Evolutionary conservation across 176 grass and related monocot genomes (phyloP).

Genomic region (Calamus simplicifolius): DNA sequence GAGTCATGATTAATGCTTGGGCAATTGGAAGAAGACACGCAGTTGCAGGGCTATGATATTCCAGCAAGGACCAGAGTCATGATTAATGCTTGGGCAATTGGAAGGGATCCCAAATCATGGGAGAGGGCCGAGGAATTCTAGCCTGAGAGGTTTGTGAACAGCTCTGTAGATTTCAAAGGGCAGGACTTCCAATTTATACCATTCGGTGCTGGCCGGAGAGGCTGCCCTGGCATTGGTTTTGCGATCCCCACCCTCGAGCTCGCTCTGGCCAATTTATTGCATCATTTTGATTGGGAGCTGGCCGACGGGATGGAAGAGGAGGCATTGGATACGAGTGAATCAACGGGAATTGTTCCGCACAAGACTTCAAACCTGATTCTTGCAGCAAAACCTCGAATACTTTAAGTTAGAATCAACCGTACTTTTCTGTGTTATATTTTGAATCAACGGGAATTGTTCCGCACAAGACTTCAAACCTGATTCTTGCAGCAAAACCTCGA

Average conservation of each 20-base stretch:
- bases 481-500: constrained; percentile 18
- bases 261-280: constrained; percentile 31
- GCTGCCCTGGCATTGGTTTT: constrained; percentile 9
- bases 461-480: constrained; percentile 4
- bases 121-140: too few species aligned
- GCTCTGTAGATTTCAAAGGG: too few species aligned
- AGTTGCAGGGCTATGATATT: too few species aligned
- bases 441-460: constrained; percentile 11
- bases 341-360: neutral
- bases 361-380: constrained; percentile 17
- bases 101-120: too few species aligned
- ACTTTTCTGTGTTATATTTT: too few species aligned
- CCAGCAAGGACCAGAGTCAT: neutral
- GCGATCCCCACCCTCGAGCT: neutral
- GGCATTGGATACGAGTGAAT: constrained; percentile 29
- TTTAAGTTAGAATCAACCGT: too few species aligned
- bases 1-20: constrained; percentile 52
- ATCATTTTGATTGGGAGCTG: constrained; percentile 44
- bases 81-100: too few species aligned
- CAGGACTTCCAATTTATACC: too few species aligned
- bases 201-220: constrained; percentile 34
- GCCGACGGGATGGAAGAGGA: constrained; percentile 14
- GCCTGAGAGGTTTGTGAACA: too few species aligned
- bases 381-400: constrained; percentile 2
- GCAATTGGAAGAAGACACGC: constrained; percentile 44